Base-by-base conservation (phyloP, 1,284 basidiomycete species). In the Sutorius eximius region DNA sequence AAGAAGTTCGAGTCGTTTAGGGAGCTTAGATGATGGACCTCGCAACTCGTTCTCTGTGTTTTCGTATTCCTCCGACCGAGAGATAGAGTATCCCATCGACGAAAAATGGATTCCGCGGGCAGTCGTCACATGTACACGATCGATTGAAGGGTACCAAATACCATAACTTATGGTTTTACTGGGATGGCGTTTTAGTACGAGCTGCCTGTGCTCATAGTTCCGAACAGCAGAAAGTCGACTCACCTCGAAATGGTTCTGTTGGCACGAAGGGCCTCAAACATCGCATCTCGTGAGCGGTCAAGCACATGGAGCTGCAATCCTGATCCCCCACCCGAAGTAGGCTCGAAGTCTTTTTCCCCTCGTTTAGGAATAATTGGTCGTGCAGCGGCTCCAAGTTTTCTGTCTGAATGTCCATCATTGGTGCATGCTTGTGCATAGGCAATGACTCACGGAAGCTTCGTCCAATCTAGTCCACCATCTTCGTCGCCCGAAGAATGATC, bases 291-390 rank as follows among this genome's bases (percentile, higher is more conserved):
- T 47, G 87, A 78, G 37, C 82, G 79, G 55, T 88, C 84, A 18
- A 92, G 75, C 40, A 87, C 77, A 70, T 91, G 87, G 24, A 83
- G 74, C 61, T 95, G 91, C n/a, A 96, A 77, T 52, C 87, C 86
- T 45, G 93, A 91, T 18, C 85, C 82, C 53, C 91, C 82, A 42
- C 84, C 80, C 51, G 81, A 73, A 61, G 80, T 72, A 4, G 96
- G 96, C 71, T 98, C 95, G 63, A 95, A 98, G 63, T 97, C 94
- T 70, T 98, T 97, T 71, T 97, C 95, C 5, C 95, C 95, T 29
- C 95, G 82, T 71, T 92, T 95, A 11, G 95, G 95, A 51, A 97
- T 95, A 8, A 81, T 71, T 1, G 81, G 81, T 15, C 75, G 74
- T 5, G 70, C 62, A 37, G 64, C 59, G 33, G 60, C 41, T 11